These are phyloP conservation scores for Syncephalastrum sp. DNA, from an alignment of 371 early-diverging fungal genomes.

Conservation along the genomic window DNA sequence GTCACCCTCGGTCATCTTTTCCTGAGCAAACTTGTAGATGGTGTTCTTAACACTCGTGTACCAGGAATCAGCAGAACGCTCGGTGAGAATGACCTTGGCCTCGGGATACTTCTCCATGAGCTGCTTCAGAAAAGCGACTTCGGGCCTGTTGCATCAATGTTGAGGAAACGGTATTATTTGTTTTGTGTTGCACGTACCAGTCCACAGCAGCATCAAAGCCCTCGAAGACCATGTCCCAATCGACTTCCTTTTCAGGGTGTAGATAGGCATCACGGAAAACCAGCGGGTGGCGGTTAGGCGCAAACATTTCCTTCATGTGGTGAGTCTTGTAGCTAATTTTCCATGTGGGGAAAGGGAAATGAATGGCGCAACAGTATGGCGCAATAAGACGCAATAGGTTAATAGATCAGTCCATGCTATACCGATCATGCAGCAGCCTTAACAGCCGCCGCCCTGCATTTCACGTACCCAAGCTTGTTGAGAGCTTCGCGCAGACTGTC, in stretches of 20 bases:
- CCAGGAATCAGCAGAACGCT: conserved; percentile 32
- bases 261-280: conserved; percentile 21
- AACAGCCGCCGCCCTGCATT: not conserved
- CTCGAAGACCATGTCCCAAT: conserved; percentile 29
- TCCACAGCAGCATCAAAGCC: conserved; percentile 34
- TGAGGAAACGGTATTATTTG: no score
- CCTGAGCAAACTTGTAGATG: conserved; percentile 7
- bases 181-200: conserved; percentile 10
- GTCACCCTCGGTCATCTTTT: not conserved
- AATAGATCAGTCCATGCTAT: not conserved
- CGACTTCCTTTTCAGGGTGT: conserved; percentile 15
- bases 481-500: conserved; percentile 29
- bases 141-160: conserved; percentile 25
- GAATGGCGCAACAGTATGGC: no score
- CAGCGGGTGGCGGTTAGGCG: conserved; percentile 17
- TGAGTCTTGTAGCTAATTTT: conserved; percentile 10
- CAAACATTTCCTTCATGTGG: conserved; percentile 16
- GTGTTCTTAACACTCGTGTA: conserved; percentile 31
- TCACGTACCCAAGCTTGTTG: conserved; percentile 27
- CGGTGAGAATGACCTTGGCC: conserved; percentile 40
- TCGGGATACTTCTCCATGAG: conserved; percentile 31
- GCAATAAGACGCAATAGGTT: conserved; percentile 1
- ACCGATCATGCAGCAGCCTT: not conserved
- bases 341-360: no score
- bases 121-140: conserved; percentile 13